These are phyloP conservation scores for Endocarpon pusillum DNA, from an alignment of 495 filamentous ascomycete species.

Conservation along the genomic window DNA sequence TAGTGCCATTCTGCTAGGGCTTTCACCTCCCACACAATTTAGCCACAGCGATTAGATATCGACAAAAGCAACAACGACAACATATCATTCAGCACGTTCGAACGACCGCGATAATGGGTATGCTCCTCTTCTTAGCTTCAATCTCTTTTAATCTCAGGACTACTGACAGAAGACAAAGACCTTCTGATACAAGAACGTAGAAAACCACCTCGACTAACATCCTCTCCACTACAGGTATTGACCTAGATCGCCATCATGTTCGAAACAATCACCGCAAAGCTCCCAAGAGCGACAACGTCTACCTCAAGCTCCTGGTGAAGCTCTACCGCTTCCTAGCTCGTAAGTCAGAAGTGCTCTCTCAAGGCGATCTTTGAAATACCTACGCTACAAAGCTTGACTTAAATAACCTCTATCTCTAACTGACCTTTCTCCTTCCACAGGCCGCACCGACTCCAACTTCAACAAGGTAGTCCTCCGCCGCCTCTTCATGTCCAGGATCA, in stretches of 20 bases:
- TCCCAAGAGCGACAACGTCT: slow-evolving; percentile 95
- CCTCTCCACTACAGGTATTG: slow-evolving; percentile 33
- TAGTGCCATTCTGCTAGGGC: too few species aligned
- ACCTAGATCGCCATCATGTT: slow-evolving; percentile 67
- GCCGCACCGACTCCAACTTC: slow-evolving; percentile 90
- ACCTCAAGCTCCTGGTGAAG: slow-evolving; percentile 94
- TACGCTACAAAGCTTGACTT: neutral
- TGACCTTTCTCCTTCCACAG: too few species aligned
- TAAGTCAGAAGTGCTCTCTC: slow-evolving; percentile 39
- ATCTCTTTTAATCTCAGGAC: too few species aligned
- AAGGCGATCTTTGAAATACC: neutral
- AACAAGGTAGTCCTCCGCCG: slow-evolving; percentile 93
- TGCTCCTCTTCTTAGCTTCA: too few species aligned
- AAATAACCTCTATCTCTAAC: slow-evolving; percentile 1
- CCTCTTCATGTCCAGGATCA: slow-evolving; percentile 93
- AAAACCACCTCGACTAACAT: neutral
- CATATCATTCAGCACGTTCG: too few species aligned
- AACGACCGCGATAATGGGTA: too few species aligned
- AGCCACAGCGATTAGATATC: too few species aligned
- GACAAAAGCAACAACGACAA: too few species aligned
- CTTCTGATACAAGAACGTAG: neutral
- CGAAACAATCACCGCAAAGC: slow-evolving; percentile 80
- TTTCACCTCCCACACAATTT: too few species aligned
- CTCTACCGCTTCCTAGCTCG: slow-evolving; percentile 96
- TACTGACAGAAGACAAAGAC: too few species aligned